A percentile compares a stretch with the other conserved stretches of the same genome.
These are phyloP conservation scores for Dentipellis fragilis DNA, from an alignment of 768 basidiomycete species.

Conservation along the genomic window DNA sequence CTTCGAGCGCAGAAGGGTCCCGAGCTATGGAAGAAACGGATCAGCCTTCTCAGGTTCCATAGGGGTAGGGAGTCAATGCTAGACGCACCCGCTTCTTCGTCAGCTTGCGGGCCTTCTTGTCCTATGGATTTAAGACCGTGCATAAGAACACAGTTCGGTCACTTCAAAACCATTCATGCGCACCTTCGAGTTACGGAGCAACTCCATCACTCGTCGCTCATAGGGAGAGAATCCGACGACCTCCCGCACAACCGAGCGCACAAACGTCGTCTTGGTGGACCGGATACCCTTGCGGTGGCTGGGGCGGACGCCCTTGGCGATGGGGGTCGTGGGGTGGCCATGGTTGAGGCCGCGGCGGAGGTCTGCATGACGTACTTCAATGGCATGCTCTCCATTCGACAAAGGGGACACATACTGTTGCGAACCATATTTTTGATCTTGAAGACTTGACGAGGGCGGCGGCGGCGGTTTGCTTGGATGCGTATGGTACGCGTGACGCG, in stretches of 20 bases:
- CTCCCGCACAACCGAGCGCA: conserved; percentile 89
- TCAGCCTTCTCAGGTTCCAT: neutral
- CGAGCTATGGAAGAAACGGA: conserved; percentile 47
- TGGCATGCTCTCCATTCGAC: neutral
- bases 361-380: conserved; percentile 36
- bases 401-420: conserved; percentile 44
- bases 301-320: conserved; percentile 66
- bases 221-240: conserved; percentile 97
- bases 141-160: neutral
- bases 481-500: conserved; percentile 7
- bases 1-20: conserved; percentile 96
- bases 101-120: conserved; percentile 98
- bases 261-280: conserved; percentile 87
- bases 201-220: conserved; percentile 95
- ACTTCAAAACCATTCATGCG: conserved; percentile 15
- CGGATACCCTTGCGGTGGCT: conserved; percentile 88
- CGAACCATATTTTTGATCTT: conserved; percentile 64
- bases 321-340: conserved; percentile 81
- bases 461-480: neutral
- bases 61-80: neutral
- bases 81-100: conserved; percentile 96
- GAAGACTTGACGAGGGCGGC: conserved; percentile 20
- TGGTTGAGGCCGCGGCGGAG: conserved; percentile 78
- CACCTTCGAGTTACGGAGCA: conserved; percentile 96
- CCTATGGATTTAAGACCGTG: conserved; percentile 33